These are phyloP conservation scores for Clavariopsis aquatica DNA, from an alignment of 495 filamentous ascomycete species.

Conservation along the genomic window DNA sequence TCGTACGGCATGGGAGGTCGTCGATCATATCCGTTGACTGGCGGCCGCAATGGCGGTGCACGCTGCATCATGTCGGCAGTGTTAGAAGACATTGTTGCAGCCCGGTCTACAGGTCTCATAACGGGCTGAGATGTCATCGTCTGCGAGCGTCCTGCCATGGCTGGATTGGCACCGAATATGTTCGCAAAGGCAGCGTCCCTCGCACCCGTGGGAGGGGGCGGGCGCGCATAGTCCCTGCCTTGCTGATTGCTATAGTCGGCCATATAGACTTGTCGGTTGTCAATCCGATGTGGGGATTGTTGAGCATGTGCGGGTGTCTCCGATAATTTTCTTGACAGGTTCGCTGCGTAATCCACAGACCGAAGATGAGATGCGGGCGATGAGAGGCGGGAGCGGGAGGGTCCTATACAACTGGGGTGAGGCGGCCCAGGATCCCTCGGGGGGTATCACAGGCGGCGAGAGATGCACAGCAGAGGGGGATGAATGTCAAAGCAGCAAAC, in stretches of 20 bases:
- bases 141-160: conserved; percentile 72
- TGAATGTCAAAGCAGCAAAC: conserved; percentile 5
- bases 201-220: conserved; percentile 66
- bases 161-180: conserved; percentile 89
- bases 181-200: conserved; percentile 94
- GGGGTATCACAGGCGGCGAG: conserved; percentile 1
- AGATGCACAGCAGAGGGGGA: not conserved
- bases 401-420: not conserved
- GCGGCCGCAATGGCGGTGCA: conserved; percentile 61
- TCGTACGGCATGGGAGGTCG: conserved; percentile 28
- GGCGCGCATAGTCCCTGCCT: conserved; percentile 66
- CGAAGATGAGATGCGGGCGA: conserved; percentile 12
- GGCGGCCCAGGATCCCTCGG: not conserved
- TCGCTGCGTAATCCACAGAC: conserved; percentile 15
- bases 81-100: conserved; percentile 81
- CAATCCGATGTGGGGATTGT: not conserved
- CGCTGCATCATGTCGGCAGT: conserved; percentile 60
- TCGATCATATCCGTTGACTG: conserved; percentile 36
- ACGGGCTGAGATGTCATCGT: conserved; percentile 75
- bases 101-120: conserved; percentile 71
- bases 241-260: conserved; percentile 79
- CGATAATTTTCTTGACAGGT: not conserved
- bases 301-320: conserved; percentile 28
- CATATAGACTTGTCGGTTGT: conserved; percentile 53
- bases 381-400: not conserved